phyloP scores from a whole-genome alignment of 2,329 filamentous ascomycete species.

The Colletotrichum nymphaeae region DNA sequence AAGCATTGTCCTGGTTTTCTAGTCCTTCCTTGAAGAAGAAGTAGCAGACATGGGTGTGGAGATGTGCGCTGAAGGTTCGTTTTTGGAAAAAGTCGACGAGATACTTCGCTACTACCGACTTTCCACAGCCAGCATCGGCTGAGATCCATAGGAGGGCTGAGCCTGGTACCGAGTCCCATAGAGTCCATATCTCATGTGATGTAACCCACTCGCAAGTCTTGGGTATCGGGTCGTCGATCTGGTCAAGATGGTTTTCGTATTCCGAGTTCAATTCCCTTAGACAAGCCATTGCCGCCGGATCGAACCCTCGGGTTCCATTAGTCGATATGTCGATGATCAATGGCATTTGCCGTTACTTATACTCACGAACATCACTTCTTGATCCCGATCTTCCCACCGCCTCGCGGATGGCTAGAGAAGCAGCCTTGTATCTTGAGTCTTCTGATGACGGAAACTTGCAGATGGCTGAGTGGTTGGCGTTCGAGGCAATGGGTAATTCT shows the following conservation, averaged over 20 bases:
- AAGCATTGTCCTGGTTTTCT: background rate
- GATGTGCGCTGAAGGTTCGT: background rate
- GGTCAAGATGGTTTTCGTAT: background rate
- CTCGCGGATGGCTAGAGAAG: background rate
- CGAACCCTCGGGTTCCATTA: background rate
- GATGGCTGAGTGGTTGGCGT: background rate
- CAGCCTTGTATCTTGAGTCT: background rate
- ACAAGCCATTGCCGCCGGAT: background rate
- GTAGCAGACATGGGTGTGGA: background rate
- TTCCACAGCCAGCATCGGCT: background rate
- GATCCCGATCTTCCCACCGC: no score
- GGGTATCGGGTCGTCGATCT: background rate
- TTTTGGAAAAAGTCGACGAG: background rate
- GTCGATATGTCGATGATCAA: background rate
- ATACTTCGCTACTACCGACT: background rate
- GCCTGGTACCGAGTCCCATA: background rate
- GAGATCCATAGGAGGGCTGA: background rate
- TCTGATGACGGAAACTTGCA: background rate
- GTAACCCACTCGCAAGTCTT: background rate
- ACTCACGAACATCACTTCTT: background rate
- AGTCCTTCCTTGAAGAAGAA: background rate
- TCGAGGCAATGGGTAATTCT: background rate
- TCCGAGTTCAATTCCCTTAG: background rate
- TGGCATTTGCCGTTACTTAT: rapidly evolving
- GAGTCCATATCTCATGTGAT: background rate